Conservation (phyloP, 768 basidiomycete genomes). For the Tricholoma hemisulphureum region DNA sequence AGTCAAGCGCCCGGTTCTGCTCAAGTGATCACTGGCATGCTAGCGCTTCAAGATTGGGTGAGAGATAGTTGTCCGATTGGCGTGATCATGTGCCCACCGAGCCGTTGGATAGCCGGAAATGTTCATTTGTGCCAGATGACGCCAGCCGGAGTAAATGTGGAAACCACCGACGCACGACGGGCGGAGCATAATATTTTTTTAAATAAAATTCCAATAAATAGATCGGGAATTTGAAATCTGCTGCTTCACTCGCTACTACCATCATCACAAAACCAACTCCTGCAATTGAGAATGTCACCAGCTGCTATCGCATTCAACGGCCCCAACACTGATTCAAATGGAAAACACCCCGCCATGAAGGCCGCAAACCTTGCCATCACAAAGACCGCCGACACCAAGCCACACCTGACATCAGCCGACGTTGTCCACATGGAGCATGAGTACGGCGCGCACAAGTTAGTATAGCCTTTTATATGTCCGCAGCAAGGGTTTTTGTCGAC, state of each 20-base stretch:
- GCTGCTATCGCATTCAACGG: conserved; percentile 17
- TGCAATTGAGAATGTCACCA: conserved; percentile 23
- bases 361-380: too few relatives aligned
- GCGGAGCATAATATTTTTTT: conserved; percentile 13
- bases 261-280: conserved; percentile 7
- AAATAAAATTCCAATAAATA: conserved; percentile 4
- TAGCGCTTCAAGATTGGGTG: background rate
- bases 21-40: background rate
- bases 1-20: background rate
- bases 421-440: conserved; percentile 81
- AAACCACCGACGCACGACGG: conserved; percentile 1
- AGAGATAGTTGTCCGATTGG: background rate
- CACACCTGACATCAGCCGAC: conserved; percentile 55
- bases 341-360: conserved; percentile 18
- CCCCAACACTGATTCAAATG: conserved; percentile 25
- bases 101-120: too few relatives aligned
- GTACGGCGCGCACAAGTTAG: conserved; percentile 88
- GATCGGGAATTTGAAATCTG: conserved; percentile 5
- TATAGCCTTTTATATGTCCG: conserved; percentile 16
- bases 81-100: background rate
- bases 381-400: conserved; percentile 1
- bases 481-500: conserved; percentile 26
- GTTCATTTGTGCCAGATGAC: conserved; percentile 2
- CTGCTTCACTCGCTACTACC: conserved; percentile 13
- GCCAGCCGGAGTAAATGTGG: background rate